Evolutionary conservation across 2,329 filamentous ascomycete genomes (phyloP), one percentile per base, ranked within the genome.

Genomic region (Fusarium pseudocircinatum): DNA sequence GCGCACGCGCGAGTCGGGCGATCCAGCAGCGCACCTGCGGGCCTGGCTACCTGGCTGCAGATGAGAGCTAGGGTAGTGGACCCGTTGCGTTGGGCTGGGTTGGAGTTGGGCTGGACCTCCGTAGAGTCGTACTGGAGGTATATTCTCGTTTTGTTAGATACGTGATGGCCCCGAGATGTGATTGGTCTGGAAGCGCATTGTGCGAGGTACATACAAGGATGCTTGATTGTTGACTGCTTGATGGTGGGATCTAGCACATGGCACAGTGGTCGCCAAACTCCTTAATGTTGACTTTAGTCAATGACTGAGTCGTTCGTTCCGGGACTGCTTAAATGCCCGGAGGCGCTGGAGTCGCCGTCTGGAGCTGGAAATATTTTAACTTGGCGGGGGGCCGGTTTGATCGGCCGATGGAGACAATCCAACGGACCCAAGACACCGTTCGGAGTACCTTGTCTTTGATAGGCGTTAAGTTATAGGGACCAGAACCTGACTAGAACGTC

Each of bases 301-400:
- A 37, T 44, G 36, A 58, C 37, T 66, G 60, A 70, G 63, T 72
- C 58, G 53, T 72, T 58, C 52, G 62, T 40, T 30, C 64, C 32
- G 40, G 36, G 36, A 24, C 26, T 39, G 24, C 39, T 63, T 36
- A 47, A 40, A 28, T 39, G 34, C 50, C 56, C 62, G 56, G 61
- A 70, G 65, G 44, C 54, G 52, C 62, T 74, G 70, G 50, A 71
- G 62, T 68, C 46, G 70, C 71, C 52, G 44, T 47, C 52, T 49
- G 67, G 62, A 70, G 70, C 46, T 75, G 63, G 58, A 49, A 58
- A 60, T 63, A 62, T 63, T 58, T 68, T 70, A 65, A 63, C 59
- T 69, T 69, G 40, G 67, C 52, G 67, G 67, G 68, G 72, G 72
- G 43, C 53, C 60, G 63, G 73, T 74, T 76, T 75, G 74, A 78